These are phyloP conservation scores for Globisporangium mamillatum DNA, from an alignment of 352 stramenopile genomes.

Conservation along the genomic window DNA sequence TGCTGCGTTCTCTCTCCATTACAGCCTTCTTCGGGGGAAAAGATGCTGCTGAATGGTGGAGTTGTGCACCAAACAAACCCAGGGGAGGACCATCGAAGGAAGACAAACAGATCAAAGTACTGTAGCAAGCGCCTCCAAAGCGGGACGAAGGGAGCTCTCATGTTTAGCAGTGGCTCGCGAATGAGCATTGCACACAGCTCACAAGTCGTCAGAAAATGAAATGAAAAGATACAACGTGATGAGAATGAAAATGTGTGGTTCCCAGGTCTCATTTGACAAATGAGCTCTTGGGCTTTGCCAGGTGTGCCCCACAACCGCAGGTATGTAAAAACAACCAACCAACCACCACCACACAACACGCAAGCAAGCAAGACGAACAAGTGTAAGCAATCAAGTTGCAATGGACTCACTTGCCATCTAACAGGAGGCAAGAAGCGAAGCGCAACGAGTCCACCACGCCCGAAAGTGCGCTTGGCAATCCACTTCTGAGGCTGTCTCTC, in stretches of 20 bases:
- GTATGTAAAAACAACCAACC: neutral
- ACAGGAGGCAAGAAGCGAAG: neutral
- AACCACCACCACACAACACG: neutral
- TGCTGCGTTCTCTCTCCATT: neutral
- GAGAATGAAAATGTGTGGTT: too few species aligned
- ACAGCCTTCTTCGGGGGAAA: neutral
- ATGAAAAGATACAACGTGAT: too few species aligned
- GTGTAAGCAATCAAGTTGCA: neutral
- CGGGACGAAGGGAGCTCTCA: too few species aligned
- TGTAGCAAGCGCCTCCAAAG: neutral
- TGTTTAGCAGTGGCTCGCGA: too few species aligned
- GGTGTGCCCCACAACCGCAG: too few species aligned
- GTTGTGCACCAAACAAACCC: neutral
- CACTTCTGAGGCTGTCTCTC: constrained; percentile 2
- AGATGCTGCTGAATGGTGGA: neutral
- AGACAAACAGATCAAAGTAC: neutral
- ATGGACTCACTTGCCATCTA: neutral
- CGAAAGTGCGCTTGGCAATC: constrained; percentile 9
- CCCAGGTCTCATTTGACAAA: too few species aligned
- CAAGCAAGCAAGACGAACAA: neutral
- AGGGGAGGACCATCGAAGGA: neutral
- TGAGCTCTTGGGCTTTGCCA: too few species aligned
- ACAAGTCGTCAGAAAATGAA: too few species aligned
- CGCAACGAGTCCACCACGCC: neutral
- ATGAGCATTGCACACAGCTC: too few species aligned